Evolutionary conservation across 352 stramenopile genomes (phyloP).

Genomic region (Globisporangium lucens): DNA sequence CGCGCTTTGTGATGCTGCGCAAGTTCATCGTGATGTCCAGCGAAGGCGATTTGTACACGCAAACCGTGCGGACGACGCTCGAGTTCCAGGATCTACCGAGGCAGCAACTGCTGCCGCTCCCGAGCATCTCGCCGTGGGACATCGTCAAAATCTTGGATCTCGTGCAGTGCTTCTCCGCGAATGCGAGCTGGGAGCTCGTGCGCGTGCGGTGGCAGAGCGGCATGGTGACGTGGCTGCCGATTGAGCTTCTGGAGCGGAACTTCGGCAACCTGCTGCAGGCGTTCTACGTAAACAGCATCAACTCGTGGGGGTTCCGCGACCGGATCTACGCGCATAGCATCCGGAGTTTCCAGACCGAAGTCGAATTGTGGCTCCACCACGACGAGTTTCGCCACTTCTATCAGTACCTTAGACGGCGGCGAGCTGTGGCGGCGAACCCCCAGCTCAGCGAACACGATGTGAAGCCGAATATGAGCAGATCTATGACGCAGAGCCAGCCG

Average conservation of each 20-base stretch:
- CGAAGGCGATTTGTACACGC: conserved; percentile 62
- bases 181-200: conserved; percentile 63
- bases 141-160: conserved; percentile 71
- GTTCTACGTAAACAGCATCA: conserved; percentile 77
- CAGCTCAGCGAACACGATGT: conserved; percentile 1
- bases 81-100: conserved; percentile 38
- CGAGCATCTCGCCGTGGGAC: conserved; percentile 43
- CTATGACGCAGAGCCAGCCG: neutral
- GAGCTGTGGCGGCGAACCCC: conserved; percentile 3
- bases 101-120: conserved; percentile 50
- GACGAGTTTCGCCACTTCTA: conserved; percentile 66
- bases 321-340: conserved; percentile 44
- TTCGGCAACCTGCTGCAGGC: conserved; percentile 51
- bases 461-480: conserved; percentile 1
- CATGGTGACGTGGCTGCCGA: conserved; percentile 63
- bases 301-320: conserved; percentile 62
- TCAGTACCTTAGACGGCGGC: conserved; percentile 30
- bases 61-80: conserved; percentile 33
- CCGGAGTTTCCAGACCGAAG: conserved; percentile 44
- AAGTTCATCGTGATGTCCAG: conserved; percentile 77
- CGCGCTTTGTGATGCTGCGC: conserved; percentile 52
- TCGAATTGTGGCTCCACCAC: conserved; percentile 75
- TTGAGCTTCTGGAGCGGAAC: conserved; percentile 49
- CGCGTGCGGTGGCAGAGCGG: conserved; percentile 64
- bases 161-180: conserved; percentile 48